These are phyloP conservation scores for Clavispora carvajalis DNA, from an alignment of 805 yeast species.

Conservation along the genomic window DNA sequence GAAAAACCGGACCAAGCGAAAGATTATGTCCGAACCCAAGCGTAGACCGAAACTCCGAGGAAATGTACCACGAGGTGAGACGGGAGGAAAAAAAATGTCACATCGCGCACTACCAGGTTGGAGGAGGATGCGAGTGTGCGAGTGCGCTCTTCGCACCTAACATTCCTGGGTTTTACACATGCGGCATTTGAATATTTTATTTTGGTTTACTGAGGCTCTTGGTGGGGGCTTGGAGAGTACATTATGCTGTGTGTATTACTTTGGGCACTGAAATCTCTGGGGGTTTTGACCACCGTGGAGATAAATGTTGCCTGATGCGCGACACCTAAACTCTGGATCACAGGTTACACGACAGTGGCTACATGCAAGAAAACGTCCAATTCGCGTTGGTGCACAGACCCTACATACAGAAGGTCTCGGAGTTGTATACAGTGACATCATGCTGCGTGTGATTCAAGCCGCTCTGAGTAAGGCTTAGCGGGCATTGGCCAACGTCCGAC, in stretches of 20 bases:
- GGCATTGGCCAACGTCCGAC: too few species aligned
- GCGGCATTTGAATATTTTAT: background rate
- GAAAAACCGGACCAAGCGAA: background rate
- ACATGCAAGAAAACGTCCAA: background rate
- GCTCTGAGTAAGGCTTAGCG: too few species aligned
- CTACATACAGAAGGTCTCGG: too few species aligned
- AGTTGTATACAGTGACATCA: too few species aligned
- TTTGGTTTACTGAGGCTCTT: too few species aligned
- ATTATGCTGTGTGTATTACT: too few species aligned
- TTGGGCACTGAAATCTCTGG: too few species aligned
- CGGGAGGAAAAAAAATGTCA: conserved; percentile 1
- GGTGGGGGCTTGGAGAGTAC: too few species aligned
- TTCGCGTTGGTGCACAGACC: background rate
- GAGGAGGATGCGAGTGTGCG: background rate
- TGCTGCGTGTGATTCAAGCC: too few species aligned
- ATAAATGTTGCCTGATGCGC: background rate
- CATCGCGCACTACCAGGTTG: background rate
- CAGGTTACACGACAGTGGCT: too few species aligned
- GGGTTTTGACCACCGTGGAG: too few species aligned
- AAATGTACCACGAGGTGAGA: background rate
- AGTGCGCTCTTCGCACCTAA: background rate
- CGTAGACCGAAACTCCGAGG: background rate
- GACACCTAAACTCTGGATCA: too few species aligned
- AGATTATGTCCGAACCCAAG: background rate
- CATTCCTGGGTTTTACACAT: background rate